A percentile compares a stretch with the other conserved stretches of the same genome.
Evolutionary conservation across 768 basidiomycete species (phyloP).

Genomic region (Fomitopsis serialis): DNA sequence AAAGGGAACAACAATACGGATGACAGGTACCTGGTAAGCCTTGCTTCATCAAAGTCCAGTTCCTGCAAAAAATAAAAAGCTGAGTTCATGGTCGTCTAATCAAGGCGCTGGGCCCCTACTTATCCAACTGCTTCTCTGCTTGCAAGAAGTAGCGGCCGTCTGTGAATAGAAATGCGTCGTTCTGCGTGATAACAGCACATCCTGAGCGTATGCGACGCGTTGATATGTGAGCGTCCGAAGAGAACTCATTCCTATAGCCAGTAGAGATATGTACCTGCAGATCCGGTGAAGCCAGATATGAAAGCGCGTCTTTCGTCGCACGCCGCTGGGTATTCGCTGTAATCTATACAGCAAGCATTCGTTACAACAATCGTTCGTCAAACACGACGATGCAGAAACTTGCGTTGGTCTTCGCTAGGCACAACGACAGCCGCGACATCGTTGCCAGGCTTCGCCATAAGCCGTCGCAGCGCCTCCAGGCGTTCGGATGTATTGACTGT

Average conservation of each 20-base stretch:
- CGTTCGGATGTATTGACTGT: conserved; percentile 61
- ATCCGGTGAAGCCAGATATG: conserved; percentile 93
- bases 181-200: conserved; percentile 67
- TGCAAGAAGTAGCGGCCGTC: conserved; percentile 96
- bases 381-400: conserved; percentile 23
- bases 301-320: conserved; percentile 82
- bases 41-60: conserved; percentile 93
- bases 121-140: conserved; percentile 83
- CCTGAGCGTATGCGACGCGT: conserved; percentile 33
- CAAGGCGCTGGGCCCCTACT: conserved; percentile 37
- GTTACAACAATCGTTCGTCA: neutral
- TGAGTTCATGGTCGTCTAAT: neutral
- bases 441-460: conserved; percentile 55
- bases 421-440: conserved; percentile 74
- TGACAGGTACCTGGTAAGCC: conserved; percentile 62
- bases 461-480: conserved; percentile 55
- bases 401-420: conserved; percentile 91
- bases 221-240: neutral
- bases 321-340: conserved; percentile 82
- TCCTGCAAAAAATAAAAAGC: conserved; percentile 37
- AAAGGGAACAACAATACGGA: neutral
- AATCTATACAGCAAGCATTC: conserved; percentile 52
- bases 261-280: conserved; percentile 61
- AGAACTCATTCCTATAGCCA: no score
- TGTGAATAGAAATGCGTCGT: conserved; percentile 81